Base-by-base conservation (phyloP, 306 rosid genomes). In the Begonia loranthoides region DNA sequence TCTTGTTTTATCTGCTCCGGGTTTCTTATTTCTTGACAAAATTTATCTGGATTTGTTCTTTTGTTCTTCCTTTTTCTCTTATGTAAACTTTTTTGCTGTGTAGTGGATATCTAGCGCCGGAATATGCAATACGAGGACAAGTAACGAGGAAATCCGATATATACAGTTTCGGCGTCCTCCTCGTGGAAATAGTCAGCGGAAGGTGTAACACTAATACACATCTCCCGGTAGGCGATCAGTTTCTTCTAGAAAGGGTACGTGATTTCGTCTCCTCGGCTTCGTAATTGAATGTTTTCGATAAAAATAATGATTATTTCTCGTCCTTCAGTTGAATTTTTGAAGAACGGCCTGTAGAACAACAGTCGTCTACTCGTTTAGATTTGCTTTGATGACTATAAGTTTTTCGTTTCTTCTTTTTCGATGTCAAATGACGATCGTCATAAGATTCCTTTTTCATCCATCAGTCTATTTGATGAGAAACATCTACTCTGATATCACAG, bases 91-190 rank as follows among this genome's bases (percentile, higher is more conserved):
- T 1, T 28, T 3, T 43, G 50, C 60, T 51, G 72, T 74, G 57
- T 57, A 92, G 99, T 65, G 99, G 96, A 36, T 92, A 92, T 72
- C 57, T 92, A 68, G 99, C 99, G n/a, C 99, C 99, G 0, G 99
- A 92, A 63, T 92, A 92, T 50, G 99, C 99, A 2, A 71, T 92
- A 41, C 70, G 84, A 17, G 96, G 96, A 46, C 92, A 66, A 57
- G 70, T 92, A 55, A 92, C 95, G 6, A 61, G 88, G 56, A 92
- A 71, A 79, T 84, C 94, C 41, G 99, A 92, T 64, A 56, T 92
- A 40, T 92, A 92, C 69, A 75, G 99, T 59, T 92, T 80, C 13
- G 99, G 99, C 12, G 99, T 87, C 21, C 94, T 92, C 46, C 84
- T 92, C 36, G 60, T 78, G 53, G 96, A 92, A 68, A 80, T 92